Percentiles rank a stretch among this genome's conserved stretches.
phyloP scores from a whole-genome alignment of 1,284 basidiomycete species.

The Athelia psychrophila region DNA sequence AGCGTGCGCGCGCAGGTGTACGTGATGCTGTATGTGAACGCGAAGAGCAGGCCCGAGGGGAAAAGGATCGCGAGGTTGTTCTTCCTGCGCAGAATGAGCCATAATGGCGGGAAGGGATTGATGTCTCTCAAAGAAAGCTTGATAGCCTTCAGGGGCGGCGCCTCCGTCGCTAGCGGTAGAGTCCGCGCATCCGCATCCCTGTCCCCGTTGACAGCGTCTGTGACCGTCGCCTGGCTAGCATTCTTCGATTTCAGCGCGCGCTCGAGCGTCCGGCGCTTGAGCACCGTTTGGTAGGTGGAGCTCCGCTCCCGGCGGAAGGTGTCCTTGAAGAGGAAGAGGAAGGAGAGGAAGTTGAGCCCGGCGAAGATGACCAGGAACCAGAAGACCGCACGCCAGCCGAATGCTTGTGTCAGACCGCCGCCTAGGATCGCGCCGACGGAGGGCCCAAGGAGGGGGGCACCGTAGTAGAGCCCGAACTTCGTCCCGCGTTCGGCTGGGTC shows the following conservation, averaged over 20 bases:
- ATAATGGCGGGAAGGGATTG: constrained; percentile 67
- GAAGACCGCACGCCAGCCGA: constrained; percentile 77
- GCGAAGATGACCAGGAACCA: constrained; percentile 76
- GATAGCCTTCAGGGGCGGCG: constrained; percentile 30
- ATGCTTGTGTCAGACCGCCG: constrained; percentile 66
- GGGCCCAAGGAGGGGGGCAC: constrained; percentile 57
- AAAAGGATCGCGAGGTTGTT: constrained; percentile 70
- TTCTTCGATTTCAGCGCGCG: background rate
- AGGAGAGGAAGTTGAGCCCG: constrained; percentile 53
- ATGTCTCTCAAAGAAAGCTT: constrained; percentile 67
- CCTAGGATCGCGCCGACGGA: constrained; percentile 71
- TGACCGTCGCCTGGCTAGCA: background rate
- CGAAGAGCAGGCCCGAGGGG: constrained; percentile 77
- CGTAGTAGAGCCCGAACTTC: constrained; percentile 78
- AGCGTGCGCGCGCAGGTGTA: constrained; percentile 77
- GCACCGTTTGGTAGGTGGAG: constrained; percentile 66
- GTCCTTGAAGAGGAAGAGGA: constrained; percentile 73
- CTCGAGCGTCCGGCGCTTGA: constrained; percentile 24
- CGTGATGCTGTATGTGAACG: constrained; percentile 63
- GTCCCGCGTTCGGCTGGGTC: constrained; percentile 77
- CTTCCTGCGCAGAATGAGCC: constrained; percentile 51
- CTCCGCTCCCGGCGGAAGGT: constrained; percentile 83
- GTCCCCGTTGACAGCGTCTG: background rate
- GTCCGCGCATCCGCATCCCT: constrained; percentile 7
- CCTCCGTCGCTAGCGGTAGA: constrained; percentile 16